Evolutionary conservation across 768 basidiomycete genomes (phyloP).

Genomic region (Sarcodon aspratus): DNA sequence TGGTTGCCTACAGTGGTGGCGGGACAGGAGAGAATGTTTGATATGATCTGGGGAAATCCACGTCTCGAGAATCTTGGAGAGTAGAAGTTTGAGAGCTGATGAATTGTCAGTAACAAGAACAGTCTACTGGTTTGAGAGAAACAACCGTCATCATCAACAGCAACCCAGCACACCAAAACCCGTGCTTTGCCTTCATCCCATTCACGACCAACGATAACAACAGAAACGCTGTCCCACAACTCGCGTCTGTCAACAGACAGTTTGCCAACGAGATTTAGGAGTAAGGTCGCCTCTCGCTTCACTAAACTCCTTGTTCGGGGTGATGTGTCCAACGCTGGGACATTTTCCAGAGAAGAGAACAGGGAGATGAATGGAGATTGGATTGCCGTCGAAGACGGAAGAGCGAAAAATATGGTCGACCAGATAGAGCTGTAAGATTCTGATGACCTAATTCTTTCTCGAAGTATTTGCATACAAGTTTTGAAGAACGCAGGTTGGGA

Average conservation of each 20-base stretch:
- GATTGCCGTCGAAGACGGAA: constrained; percentile 40
- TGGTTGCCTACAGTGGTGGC: constrained; percentile 53
- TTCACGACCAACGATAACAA: constrained; percentile 39
- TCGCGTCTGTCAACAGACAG: constrained; percentile 31
- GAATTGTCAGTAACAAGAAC: neutral
- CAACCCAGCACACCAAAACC: constrained; percentile 63
- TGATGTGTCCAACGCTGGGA: constrained; percentile 20
- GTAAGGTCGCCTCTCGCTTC: constrained; percentile 41
- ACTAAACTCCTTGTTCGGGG: constrained; percentile 27
- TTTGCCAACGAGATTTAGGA: constrained; percentile 43
- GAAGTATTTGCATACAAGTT: constrained; percentile 36
- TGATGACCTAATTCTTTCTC: constrained; percentile 20
- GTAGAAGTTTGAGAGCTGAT: constrained; percentile 34
- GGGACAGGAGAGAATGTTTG: constrained; percentile 63
- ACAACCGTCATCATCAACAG: constrained; percentile 6
- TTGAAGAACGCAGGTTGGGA: constrained; percentile 67
- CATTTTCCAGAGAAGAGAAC: constrained; percentile 32
- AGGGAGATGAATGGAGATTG: constrained; percentile 51
- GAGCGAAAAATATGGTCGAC: constrained; percentile 29
- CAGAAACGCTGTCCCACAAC: constrained; percentile 37
- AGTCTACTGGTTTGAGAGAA: neutral
- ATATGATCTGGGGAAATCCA: constrained; percentile 78
- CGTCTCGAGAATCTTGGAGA: constrained; percentile 37
- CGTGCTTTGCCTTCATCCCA: constrained; percentile 53
- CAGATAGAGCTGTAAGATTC: constrained; percentile 37